Percentiles rank a stretch among this genome's conserved stretches.
Conservation (phyloP, 129 eudicot genomes). For the Apium graveolens region DNA sequence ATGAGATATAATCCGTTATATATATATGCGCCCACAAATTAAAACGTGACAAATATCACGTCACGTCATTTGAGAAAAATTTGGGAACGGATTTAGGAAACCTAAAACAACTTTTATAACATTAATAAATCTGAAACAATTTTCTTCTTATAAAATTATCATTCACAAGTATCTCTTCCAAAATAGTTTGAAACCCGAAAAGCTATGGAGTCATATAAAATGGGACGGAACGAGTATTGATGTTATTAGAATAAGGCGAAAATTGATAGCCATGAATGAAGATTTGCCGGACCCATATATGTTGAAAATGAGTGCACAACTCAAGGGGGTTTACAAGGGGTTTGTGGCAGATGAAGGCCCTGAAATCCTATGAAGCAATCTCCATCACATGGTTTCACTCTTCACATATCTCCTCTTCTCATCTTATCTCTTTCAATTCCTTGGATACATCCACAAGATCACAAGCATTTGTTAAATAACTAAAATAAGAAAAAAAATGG, state of each 20-base stretch:
- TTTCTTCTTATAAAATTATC: no score
- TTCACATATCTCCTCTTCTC: background rate
- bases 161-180: no score
- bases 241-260: background rate
- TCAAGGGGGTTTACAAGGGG: background rate
- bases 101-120: no score
- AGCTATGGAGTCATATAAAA: no score
- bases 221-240: background rate
- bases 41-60: no score
- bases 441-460: background rate
- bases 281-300: background rate
- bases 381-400: background rate
- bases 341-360: slow-evolving; percentile 1
- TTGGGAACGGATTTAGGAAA: no score
- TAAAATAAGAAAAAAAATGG: background rate
- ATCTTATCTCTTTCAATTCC: background rate
- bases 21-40: no score
- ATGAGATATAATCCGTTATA: no score
- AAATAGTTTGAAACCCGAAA: no score
- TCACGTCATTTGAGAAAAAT: no score
- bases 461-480: background rate
- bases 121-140: no score
- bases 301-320: background rate
- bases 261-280: slow-evolving; percentile 1
- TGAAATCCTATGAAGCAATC: background rate